Percentiles rank a stretch among this genome's conserved stretches.
Conservation (phyloP, 371 early-diverging fungal genomes). For the Apophysomyces ossiformis region DNA sequence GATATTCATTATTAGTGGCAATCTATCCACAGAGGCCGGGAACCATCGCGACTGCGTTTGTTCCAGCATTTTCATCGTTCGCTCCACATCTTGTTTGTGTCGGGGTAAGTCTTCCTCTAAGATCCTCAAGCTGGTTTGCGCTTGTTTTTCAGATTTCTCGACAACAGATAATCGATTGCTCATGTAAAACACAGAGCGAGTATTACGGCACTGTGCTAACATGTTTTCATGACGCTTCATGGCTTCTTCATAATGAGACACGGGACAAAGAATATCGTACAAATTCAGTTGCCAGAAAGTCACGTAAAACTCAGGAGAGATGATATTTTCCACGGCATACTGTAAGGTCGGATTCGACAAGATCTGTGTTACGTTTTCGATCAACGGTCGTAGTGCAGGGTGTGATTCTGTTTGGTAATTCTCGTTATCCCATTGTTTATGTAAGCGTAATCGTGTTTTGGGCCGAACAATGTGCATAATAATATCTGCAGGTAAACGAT, state of each 20-base stretch:
- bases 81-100: constrained; percentile 55
- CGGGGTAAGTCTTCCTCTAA: constrained; percentile 41
- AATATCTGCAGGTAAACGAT: constrained; percentile 71
- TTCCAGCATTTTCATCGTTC: constrained; percentile 55
- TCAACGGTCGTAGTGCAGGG: constrained; percentile 26
- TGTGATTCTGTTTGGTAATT: constrained; percentile 28
- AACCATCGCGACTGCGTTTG: constrained; percentile 79
- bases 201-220: constrained; percentile 45
- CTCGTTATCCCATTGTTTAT: constrained; percentile 14
- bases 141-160: constrained; percentile 42
- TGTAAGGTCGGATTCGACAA: constrained; percentile 34
- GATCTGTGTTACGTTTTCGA: constrained; percentile 19
- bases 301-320: constrained; percentile 79
- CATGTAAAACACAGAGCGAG: constrained; percentile 30
- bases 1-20: constrained; percentile 54
- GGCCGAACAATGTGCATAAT: constrained; percentile 78
- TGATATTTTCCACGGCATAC: constrained; percentile 37
- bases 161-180: constrained; percentile 38
- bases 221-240: constrained; percentile 62
- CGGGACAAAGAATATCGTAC: constrained; percentile 85
- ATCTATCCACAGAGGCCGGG: constrained; percentile 55
- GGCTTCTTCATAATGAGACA: constrained; percentile 70
- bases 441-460: constrained; percentile 47
- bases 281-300: constrained; percentile 87
- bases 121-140: constrained; percentile 34